Conservation (phyloP, 1,139 yeast genomes). For the Trichomonascaceae sp. region DNA sequence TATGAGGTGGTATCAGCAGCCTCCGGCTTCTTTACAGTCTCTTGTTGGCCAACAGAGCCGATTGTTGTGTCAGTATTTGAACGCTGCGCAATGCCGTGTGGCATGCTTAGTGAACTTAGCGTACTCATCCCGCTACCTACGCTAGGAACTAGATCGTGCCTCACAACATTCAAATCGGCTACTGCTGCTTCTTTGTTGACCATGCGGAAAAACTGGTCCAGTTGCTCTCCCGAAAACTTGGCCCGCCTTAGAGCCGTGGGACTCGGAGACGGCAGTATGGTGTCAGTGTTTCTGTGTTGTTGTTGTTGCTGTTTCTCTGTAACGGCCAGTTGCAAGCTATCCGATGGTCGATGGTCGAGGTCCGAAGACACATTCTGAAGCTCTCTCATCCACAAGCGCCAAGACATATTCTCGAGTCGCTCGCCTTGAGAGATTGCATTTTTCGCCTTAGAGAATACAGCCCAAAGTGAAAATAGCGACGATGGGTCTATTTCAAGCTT, state of each 20-base stretch:
- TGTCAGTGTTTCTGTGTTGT: not conserved
- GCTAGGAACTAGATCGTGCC: too few species aligned
- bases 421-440: constrained; percentile 39
- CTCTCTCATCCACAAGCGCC: constrained; percentile 45
- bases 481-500: constrained; percentile 29
- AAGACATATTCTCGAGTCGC: constrained; percentile 43
- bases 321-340: not conserved
- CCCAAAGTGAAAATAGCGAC: constrained; percentile 34
- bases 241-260: not conserved
- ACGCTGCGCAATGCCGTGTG: too few species aligned
- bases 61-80: too few species aligned
- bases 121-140: too few species aligned
- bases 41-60: too few species aligned
- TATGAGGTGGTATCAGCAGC: too few species aligned
- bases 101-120: too few species aligned
- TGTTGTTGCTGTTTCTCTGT: too few species aligned
- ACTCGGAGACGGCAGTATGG: too few species aligned
- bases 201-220: not conserved
- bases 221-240: not conserved
- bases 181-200: not conserved
- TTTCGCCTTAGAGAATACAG: constrained; percentile 41
- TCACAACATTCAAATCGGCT: too few species aligned
- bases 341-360: constrained; percentile 11
- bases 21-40: too few species aligned
- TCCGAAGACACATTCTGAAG: too few species aligned